phyloP scores from a whole-genome alignment of 139 green algal genomes.

The Diplosphaera chodatii region DNA sequence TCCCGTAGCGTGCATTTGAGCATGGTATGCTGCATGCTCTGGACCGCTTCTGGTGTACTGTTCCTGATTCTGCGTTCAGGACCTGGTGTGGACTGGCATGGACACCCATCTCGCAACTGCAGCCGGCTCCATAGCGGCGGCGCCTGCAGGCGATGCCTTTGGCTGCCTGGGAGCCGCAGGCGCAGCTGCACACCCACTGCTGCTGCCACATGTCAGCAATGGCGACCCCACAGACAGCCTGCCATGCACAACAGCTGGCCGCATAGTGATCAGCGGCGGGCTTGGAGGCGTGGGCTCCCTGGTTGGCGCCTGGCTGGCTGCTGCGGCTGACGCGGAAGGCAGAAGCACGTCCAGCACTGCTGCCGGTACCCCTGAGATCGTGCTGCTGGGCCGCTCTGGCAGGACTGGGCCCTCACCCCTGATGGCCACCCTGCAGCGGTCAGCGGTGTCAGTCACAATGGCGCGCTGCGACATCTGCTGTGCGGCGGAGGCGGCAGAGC shows the following conservation, averaged over 20 bases:
- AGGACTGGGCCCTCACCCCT: background rate
- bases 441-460: constrained; percentile 14
- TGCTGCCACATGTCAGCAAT: background rate
- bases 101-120: background rate
- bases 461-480: constrained; percentile 17
- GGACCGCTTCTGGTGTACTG: too few relatives aligned
- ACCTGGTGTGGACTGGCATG: background rate
- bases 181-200: too few relatives aligned
- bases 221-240: background rate
- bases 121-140: background rate
- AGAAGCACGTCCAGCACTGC: background rate
- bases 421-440: background rate
- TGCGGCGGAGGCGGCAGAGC: constrained; percentile 13
- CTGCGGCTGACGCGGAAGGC: too few relatives aligned
- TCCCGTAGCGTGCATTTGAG: too few relatives aligned
- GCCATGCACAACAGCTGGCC: too few relatives aligned
- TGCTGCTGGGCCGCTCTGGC: background rate
- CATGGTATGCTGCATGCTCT: too few relatives aligned
- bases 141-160: background rate
- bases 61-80: background rate
- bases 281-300: constrained; percentile 9
- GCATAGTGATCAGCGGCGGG: background rate
- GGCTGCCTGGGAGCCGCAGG: background rate
- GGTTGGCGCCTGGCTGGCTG: constrained; percentile 3
- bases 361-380: background rate